These are phyloP conservation scores for Stygiomarasmius scandens DNA, from an alignment of 1,284 basidiomycete genomes.

Conservation along the genomic window DNA sequence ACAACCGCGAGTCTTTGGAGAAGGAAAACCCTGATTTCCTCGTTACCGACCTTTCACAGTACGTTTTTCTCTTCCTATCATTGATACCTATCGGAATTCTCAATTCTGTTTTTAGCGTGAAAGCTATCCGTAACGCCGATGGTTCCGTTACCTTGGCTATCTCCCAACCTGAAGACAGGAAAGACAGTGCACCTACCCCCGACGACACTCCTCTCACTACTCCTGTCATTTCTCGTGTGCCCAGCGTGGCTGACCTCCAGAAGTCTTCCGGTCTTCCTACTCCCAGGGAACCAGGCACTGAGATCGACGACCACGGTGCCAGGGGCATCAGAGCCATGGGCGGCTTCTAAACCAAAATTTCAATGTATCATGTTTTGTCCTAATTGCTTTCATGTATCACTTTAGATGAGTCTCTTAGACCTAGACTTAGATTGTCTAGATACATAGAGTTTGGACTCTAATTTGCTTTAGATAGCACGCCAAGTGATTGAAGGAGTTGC, in stretches of 20 bases:
- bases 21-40: constrained; percentile 18
- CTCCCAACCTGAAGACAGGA: constrained; percentile 18
- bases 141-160: constrained; percentile 19
- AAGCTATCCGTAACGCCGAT: constrained; percentile 18
- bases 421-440: background rate
- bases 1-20: constrained; percentile 15
- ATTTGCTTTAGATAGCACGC: background rate
- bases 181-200: constrained; percentile 16
- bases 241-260: constrained; percentile 9
- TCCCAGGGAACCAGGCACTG: constrained; percentile 12
- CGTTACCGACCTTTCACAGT: constrained; percentile 18
- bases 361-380: background rate
- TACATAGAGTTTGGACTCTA: background rate
- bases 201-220: constrained; percentile 20
- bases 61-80: background rate
- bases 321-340: constrained; percentile 10
- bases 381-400: background rate
- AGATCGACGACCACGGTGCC: constrained; percentile 13
- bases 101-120: constrained; percentile 14
- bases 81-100: background rate
- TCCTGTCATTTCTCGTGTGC: constrained; percentile 17
- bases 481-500: no score
- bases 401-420: background rate
- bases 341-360: constrained; percentile 1
- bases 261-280: constrained; percentile 7